A percentile compares a stretch with the other conserved stretches of the same genome.
Conservation (phyloP, 148 eudicot genomes). For the Beta vulgaris region DNA sequence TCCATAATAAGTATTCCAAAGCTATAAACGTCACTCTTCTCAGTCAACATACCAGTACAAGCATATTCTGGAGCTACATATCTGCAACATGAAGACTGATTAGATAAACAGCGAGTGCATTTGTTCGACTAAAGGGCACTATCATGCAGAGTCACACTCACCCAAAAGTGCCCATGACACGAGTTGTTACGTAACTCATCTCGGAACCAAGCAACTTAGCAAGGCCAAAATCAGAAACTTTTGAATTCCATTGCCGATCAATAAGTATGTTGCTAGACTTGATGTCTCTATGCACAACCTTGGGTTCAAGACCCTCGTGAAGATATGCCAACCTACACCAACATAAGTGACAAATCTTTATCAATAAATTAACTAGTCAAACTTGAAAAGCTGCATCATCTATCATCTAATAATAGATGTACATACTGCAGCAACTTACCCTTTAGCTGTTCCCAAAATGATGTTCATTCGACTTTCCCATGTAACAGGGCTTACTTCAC, state of each 20-base stretch:
- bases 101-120: slow-evolving; percentile 5
- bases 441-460: slow-evolving; percentile 83
- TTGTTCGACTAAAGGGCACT: background rate
- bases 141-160: slow-evolving; percentile 39
- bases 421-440: slow-evolving; percentile 36
- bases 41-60: slow-evolving; percentile 84
- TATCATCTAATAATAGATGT: slow-evolving; percentile 1
- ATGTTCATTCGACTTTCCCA: slow-evolving; percentile 85
- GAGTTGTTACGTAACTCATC: slow-evolving; percentile 77
- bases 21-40: slow-evolving; percentile 79
- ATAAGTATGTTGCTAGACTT: slow-evolving; percentile 84
- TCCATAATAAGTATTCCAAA: slow-evolving; percentile 87
- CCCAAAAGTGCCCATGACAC: slow-evolving; percentile 98
- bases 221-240: slow-evolving; percentile 89
- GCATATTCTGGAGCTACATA: slow-evolving; percentile 92
- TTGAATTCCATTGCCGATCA: slow-evolving; percentile 74
- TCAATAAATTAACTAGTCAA: slow-evolving; percentile 10
- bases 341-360: slow-evolving; percentile 8
- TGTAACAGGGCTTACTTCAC: slow-evolving; percentile 84
- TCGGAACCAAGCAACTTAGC: slow-evolving; percentile 84
- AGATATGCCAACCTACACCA: slow-evolving; percentile 81
- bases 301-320: slow-evolving; percentile 94
- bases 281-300: slow-evolving; percentile 87
- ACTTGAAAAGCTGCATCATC: background rate
- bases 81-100: slow-evolving; percentile 28